Conservation (phyloP, 2,329 filamentous ascomycete genomes). For the Fusarium tjaetaba region DNA sequence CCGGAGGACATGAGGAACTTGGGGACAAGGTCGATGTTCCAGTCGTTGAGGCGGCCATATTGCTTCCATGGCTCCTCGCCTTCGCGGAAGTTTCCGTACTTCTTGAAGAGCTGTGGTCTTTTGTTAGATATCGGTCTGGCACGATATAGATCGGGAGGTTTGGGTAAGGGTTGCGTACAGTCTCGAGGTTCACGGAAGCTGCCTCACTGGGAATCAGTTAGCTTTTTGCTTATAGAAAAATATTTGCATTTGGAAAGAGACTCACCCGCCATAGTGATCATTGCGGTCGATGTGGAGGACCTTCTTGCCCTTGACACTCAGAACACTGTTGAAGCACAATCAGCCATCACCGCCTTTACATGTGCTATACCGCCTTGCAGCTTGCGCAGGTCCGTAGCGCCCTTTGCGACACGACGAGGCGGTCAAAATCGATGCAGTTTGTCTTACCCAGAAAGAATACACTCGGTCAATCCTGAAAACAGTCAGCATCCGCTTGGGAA, state of each 20-base stretch:
- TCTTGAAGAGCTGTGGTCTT: conserved; percentile 84
- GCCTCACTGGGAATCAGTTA: conserved; percentile 71
- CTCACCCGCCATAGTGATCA: conserved; percentile 97
- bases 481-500: conserved; percentile 34
- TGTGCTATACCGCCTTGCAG: conserved; percentile 25
- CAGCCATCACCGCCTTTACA: conserved; percentile 40
- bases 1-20: conserved; percentile 99
- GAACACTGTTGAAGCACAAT: conserved; percentile 64
- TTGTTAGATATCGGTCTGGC: conserved; percentile 38
- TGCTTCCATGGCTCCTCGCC: conserved; percentile 97
- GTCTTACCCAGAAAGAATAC: conserved; percentile 93
- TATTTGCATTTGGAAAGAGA: conserved; percentile 32
- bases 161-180: conserved; percentile 63
- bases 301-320: conserved; percentile 99
- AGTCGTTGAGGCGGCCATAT: conserved; percentile 95
- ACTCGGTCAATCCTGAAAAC: conserved; percentile 88
- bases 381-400: conserved; percentile 9
- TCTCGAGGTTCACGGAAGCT: conserved; percentile 95
- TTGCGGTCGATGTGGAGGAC: conserved; percentile 99
- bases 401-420: conserved; percentile 1
- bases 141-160: conserved; percentile 23
- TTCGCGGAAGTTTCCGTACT: conserved; percentile 82
- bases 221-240: background rate
- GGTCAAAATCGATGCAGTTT: background rate
- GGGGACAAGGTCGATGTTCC: conserved; percentile 98